These are phyloP conservation scores for Mucor irregularis DNA, from an alignment of 371 early-diverging fungal species.

Conservation along the genomic window DNA sequence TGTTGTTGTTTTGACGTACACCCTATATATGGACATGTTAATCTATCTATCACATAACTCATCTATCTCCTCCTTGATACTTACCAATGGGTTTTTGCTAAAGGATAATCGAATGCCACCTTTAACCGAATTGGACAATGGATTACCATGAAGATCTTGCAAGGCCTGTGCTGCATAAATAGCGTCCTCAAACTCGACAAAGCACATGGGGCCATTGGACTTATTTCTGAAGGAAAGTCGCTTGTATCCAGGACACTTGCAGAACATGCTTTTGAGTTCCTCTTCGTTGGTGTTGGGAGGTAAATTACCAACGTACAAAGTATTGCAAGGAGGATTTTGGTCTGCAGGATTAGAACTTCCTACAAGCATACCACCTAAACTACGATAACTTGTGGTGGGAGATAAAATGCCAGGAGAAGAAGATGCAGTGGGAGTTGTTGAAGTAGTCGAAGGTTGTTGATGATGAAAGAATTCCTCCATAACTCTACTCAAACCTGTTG, in stretches of 20 bases:
- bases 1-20: conserved; percentile 21
- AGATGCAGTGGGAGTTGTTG: conserved; percentile 30
- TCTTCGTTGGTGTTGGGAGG: conserved; percentile 79
- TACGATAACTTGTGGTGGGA: conserved; percentile 22
- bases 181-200: conserved; percentile 87
- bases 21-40: too few species aligned
- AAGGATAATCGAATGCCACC: conserved; percentile 89
- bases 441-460: conserved; percentile 24
- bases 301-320: conserved; percentile 89
- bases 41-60: too few species aligned
- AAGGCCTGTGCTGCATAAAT: conserved; percentile 85
- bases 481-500: conserved; percentile 23
- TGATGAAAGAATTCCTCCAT: conserved; percentile 19
- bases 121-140: conserved; percentile 77
- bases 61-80: too few species aligned
- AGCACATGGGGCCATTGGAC: conserved; percentile 87
- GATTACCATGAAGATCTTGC: conserved; percentile 76
- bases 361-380: conserved; percentile 21
- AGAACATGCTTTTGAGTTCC: conserved; percentile 77
- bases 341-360: conserved; percentile 65
- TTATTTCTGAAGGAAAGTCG: conserved; percentile 81
- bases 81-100: conserved; percentile 86
- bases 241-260: conserved; percentile 75
- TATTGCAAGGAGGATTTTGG: conserved; percentile 94
- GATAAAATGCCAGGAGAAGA: conserved; percentile 30